Conservation (phyloP, 352 stramenopile species). For the Plasmopara halstedii region DNA sequence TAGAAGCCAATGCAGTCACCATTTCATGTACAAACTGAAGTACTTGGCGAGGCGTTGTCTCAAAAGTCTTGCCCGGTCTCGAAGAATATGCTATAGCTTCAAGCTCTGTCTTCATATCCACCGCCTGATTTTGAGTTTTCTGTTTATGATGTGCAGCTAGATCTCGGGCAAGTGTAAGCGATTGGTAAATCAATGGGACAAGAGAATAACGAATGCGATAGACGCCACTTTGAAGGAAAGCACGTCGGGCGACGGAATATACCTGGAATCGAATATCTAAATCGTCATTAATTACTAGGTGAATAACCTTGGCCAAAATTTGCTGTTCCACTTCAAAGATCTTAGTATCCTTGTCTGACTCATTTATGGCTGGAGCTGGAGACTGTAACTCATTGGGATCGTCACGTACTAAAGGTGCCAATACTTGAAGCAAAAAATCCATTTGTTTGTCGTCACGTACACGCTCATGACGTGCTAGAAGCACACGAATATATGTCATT, state of each 20-base stretch:
- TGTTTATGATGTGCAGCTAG: slow-evolving; percentile 15
- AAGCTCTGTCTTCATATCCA: slow-evolving; percentile 1
- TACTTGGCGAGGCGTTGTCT: slow-evolving; percentile 86
- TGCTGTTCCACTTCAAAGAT: slow-evolving; percentile 84
- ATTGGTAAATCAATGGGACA: slow-evolving; percentile 89
- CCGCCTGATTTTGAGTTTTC: slow-evolving; percentile 10
- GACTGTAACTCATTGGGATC: slow-evolving; percentile 37
- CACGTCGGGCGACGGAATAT: slow-evolving; percentile 53
- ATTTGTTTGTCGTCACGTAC: slow-evolving; percentile 32
- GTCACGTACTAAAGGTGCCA: slow-evolving; percentile 88
- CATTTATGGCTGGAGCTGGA: slow-evolving; percentile 1
- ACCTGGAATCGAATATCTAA: slow-evolving; percentile 49
- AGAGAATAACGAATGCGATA: slow-evolving; percentile 88
- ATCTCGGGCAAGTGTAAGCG: slow-evolving; percentile 72
- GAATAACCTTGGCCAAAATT: slow-evolving; percentile 89
- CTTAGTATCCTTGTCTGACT: slow-evolving; percentile 16
- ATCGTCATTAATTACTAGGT: slow-evolving; percentile 86
- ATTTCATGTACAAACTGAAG: slow-evolving; percentile 98
- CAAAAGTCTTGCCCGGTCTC: slow-evolving; percentile 3
- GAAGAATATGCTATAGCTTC: slow-evolving; percentile 1
- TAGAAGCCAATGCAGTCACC: slow-evolving; percentile 87
- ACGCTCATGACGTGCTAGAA: slow-evolving; percentile 34
- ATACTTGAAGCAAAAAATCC: slow-evolving; percentile 57
- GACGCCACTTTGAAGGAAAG: slow-evolving; percentile 80
- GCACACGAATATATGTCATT: slow-evolving; percentile 35